Evolutionary conservation across 495 filamentous ascomycete species (phyloP).

Genomic region (Daldinia caldariorum): DNA sequence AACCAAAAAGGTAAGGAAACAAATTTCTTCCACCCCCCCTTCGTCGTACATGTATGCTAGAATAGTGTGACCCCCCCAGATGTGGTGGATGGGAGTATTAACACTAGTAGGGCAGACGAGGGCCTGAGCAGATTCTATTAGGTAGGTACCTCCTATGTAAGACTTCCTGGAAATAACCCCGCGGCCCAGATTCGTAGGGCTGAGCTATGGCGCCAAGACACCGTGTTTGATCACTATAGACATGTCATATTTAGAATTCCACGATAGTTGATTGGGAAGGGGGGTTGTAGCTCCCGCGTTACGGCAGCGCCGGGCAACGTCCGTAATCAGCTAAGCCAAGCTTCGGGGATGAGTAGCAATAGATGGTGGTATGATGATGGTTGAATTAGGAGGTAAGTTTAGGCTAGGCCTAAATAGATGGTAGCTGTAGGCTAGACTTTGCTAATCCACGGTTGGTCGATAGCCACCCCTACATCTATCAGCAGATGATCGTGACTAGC

Average conservation of each 20-base stretch:
- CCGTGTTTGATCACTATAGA: neutral
- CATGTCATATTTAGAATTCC: neutral
- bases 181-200: neutral
- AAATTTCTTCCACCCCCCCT: neutral
- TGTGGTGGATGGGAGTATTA: neutral
- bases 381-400: neutral
- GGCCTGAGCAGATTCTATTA: neutral
- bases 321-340: neutral
- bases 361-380: neutral
- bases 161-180: neutral
- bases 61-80: neutral
- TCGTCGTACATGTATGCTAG: neutral
- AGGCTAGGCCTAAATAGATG: neutral
- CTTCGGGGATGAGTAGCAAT: neutral
- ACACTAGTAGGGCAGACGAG: neutral
- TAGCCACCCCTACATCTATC: neutral
- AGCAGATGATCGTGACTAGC: neutral
- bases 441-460: neutral
- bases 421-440: neutral
- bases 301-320: neutral
- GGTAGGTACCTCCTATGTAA: no score
- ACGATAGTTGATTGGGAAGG: neutral
- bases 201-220: neutral
- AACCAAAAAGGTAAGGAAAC: no score
- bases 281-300: neutral